These are phyloP conservation scores for Coleophoma crateriformis DNA, from an alignment of 2,329 filamentous ascomycete species.

Conservation along the genomic window DNA sequence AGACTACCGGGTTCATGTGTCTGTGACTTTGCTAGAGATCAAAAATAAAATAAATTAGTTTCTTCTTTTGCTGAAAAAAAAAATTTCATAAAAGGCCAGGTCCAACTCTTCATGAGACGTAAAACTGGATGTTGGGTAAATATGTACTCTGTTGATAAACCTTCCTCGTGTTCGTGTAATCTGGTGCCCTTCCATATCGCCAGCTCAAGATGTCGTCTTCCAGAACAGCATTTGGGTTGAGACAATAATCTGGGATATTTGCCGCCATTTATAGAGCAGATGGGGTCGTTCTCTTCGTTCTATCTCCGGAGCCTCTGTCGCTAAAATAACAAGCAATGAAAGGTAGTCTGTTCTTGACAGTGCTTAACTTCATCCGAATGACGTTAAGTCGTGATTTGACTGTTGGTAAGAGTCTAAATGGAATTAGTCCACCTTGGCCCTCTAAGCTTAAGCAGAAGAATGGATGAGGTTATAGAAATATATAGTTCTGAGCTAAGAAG, in stretches of 20 bases:
- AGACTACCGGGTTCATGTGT: slow-evolving; percentile 51
- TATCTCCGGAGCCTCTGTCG: neutral
- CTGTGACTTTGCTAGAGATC: slow-evolving; percentile 45
- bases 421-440: too few relatives aligned
- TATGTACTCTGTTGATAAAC: slow-evolving; percentile 52
- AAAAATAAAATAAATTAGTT: too few relatives aligned
- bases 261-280: slow-evolving; percentile 4
- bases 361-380: too few relatives aligned
- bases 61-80: too few relatives aligned
- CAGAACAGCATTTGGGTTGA: slow-evolving; percentile 52
- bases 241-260: slow-evolving; percentile 48
- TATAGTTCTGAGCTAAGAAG: too few relatives aligned
- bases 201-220: slow-evolving; percentile 47
- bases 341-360: too few relatives aligned
- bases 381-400: too few relatives aligned
- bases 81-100: too few relatives aligned
- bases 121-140: neutral
- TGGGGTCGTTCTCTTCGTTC: neutral
- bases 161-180: slow-evolving; percentile 58
- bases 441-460: too few relatives aligned
- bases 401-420: too few relatives aligned
- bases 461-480: too few relatives aligned
- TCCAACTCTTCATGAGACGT: too few relatives aligned
- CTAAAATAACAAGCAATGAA: neutral
- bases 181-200: slow-evolving; percentile 54